A percentile compares a stretch with the other conserved stretches of the same genome.
These are phyloP conservation scores for Pyrenula aspistea DNA, from an alignment of 495 filamentous ascomycete species.

Conservation along the genomic window DNA sequence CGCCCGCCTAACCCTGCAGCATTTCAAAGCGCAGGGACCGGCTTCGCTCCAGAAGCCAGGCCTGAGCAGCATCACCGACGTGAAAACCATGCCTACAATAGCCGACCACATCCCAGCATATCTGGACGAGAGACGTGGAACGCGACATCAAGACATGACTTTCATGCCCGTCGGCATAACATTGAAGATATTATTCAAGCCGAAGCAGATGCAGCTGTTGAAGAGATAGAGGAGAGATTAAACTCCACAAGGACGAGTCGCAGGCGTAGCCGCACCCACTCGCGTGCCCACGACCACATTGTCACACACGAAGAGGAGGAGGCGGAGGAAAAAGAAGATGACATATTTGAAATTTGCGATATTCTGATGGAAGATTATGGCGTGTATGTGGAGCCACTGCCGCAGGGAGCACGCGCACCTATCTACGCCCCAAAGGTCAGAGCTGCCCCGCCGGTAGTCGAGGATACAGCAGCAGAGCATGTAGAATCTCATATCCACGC, in stretches of 20 bases:
- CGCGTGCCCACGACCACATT: not conserved
- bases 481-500: too few relatives aligned
- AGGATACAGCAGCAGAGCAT: too few relatives aligned
- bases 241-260: not conserved
- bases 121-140: not conserved
- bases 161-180: not conserved
- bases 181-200: not conserved
- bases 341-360: not conserved
- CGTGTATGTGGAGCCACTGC: not conserved
- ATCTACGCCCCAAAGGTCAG: not conserved
- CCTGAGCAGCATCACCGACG: not conserved
- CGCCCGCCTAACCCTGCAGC: not conserved
- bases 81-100: not conserved
- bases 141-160: not conserved
- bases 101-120: not conserved
- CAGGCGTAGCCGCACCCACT: not conserved
- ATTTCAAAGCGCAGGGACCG: too few relatives aligned
- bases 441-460: not conserved
- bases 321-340: not conserved
- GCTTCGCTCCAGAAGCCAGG: not conserved
- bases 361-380: not conserved
- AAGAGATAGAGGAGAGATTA: not conserved
- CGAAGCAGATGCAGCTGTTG: not conserved
- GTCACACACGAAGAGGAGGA: not conserved
- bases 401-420: not conserved